Conservation (phyloP, 352 stramenopile genomes). For the Phytophthora chlamydospora region DNA sequence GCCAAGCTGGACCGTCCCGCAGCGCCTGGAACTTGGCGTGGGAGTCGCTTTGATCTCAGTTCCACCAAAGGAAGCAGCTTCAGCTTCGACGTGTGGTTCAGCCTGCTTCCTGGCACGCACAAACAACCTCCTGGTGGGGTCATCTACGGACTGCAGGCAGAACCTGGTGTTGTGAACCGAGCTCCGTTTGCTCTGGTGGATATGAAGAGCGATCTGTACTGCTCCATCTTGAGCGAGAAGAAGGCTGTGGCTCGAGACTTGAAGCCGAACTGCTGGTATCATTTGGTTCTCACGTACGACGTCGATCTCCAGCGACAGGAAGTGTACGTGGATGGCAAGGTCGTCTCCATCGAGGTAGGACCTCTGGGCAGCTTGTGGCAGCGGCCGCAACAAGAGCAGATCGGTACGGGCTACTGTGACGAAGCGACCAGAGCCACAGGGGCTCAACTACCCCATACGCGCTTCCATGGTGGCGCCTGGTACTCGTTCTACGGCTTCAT, state of each 20-base stretch:
- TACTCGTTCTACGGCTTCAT: slow-evolving; percentile 46
- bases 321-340: slow-evolving; percentile 47
- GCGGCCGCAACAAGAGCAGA: slow-evolving; percentile 31
- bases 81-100: slow-evolving; percentile 39
- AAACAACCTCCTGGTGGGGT: slow-evolving; percentile 18
- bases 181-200: slow-evolving; percentile 26
- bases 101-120: slow-evolving; percentile 15
- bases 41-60: slow-evolving; percentile 2
- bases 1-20: slow-evolving; percentile 12
- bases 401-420: slow-evolving; percentile 37
- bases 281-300: slow-evolving; percentile 47
- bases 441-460: slow-evolving; percentile 12
- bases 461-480: slow-evolving; percentile 23
- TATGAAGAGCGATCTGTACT: slow-evolving; percentile 18
- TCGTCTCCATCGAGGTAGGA: slow-evolving; percentile 21
- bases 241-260: slow-evolving; percentile 31
- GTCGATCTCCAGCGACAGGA: background rate
- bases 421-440: slow-evolving; percentile 16
- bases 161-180: background rate
- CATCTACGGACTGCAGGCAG: slow-evolving; percentile 23
- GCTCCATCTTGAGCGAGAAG: slow-evolving; percentile 24
- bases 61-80: slow-evolving; percentile 4
- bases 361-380: slow-evolving; percentile 30
- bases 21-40: slow-evolving; percentile 15
- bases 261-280: slow-evolving; percentile 41